Conservation (phyloP, 345 rosid species). For the Eucalyptus sp. region DNA sequence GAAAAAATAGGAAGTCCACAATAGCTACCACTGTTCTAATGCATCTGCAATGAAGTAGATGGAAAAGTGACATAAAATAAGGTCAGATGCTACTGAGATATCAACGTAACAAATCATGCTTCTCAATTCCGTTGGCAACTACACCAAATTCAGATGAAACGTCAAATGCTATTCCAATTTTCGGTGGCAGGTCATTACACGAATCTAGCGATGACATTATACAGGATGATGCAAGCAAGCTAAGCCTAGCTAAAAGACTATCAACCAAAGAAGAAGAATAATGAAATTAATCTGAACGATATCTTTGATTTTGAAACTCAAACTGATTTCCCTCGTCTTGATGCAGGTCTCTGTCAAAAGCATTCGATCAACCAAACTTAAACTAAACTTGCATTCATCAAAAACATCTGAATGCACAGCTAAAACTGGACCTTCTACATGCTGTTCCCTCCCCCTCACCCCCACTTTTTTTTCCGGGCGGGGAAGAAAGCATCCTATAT, state of each 20-base stretch:
- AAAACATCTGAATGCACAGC: not conserved
- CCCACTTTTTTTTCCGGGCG: no score
- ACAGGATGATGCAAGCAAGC: not conserved
- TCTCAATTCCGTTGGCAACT: not conserved
- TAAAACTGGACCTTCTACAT: not conserved
- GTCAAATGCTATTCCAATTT: not conserved
- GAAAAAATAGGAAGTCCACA: not conserved
- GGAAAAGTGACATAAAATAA: not conserved
- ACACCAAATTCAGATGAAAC: not conserved
- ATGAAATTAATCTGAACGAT: not conserved
- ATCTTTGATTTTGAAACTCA: not conserved
- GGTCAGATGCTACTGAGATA: not conserved
- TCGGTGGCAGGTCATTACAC: not conserved
- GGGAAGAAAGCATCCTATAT: not conserved
- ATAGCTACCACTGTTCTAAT: not conserved
- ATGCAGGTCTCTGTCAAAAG: not conserved
- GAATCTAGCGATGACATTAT: not conserved
- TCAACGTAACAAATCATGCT: not conserved
- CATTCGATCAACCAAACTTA: not conserved
- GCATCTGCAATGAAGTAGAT: not conserved
- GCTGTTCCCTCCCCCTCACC: not conserved
- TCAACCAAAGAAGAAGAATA: not conserved
- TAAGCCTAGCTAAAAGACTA: not conserved
- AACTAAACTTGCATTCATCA: not conserved
- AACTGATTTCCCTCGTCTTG: not conserved